phyloP scores from a whole-genome alignment of 768 basidiomycete species.

The Artomyces pyxidatus region DNA sequence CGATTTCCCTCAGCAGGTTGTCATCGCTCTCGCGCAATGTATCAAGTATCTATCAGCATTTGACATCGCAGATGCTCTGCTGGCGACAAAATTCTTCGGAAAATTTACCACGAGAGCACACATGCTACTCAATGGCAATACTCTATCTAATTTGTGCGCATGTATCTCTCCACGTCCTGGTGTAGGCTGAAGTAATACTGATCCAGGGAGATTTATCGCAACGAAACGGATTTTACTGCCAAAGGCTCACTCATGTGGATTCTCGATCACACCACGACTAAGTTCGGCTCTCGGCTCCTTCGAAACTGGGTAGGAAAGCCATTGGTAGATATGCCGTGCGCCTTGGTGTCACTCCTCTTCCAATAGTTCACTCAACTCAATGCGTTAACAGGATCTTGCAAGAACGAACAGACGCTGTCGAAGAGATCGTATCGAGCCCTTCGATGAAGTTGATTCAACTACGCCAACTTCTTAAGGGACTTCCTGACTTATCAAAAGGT shows the following conservation, averaged over 20 bases:
- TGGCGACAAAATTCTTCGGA: slow-evolving; percentile 70
- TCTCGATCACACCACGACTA: slow-evolving; percentile 80
- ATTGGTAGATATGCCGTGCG: slow-evolving; percentile 60
- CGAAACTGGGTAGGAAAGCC: slow-evolving; percentile 84
- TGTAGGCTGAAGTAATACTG: too few species aligned
- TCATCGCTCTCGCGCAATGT: slow-evolving; percentile 65
- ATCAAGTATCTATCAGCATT: slow-evolving; percentile 68
- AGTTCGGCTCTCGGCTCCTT: slow-evolving; percentile 80
- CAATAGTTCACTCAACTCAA: background rate
- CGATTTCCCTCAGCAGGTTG: slow-evolving; percentile 61
- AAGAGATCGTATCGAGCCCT: slow-evolving; percentile 63
- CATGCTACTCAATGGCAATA: slow-evolving; percentile 87
- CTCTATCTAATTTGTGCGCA: slow-evolving; percentile 65
- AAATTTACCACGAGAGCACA: slow-evolving; percentile 69
- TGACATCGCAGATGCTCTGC: slow-evolving; percentile 68
- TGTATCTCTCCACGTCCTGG: too few species aligned
- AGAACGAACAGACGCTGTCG: slow-evolving; percentile 74
- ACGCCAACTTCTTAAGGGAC: slow-evolving; percentile 56
- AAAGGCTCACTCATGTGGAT: slow-evolving; percentile 79
- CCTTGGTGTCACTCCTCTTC: background rate
- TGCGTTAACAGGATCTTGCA: slow-evolving; percentile 48
- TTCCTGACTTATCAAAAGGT: slow-evolving; percentile 87
- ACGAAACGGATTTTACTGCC: slow-evolving; percentile 70
- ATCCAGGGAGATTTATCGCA: slow-evolving; percentile 81
- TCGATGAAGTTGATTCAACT: slow-evolving; percentile 59